Percentiles rank a stretch among this genome's conserved stretches.
Evolutionary conservation across 1,139 yeast species (phyloP).

Genomic region (Wickerhamomyces sp.): DNA sequence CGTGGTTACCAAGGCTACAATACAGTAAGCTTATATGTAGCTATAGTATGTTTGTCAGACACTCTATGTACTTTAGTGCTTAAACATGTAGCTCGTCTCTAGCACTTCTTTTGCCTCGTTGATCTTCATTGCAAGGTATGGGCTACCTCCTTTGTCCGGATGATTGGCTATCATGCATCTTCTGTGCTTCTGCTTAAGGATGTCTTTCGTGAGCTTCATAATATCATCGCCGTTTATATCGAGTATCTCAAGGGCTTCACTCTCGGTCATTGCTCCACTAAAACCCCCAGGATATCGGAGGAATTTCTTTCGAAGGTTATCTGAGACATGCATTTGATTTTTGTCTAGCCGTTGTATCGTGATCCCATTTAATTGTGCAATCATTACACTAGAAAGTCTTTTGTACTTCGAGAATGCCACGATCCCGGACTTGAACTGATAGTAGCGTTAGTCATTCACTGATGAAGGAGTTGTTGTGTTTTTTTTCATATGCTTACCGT

Average conservation of each 20-base stretch:
- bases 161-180: constrained; percentile 53
- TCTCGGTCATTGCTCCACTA: constrained; percentile 49
- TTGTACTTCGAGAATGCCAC: constrained; percentile 40
- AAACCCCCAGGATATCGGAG: constrained; percentile 49
- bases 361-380: constrained; percentile 47
- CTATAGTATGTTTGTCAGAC: no score
- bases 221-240: constrained; percentile 54
- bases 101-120: constrained; percentile 70
- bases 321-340: constrained; percentile 18
- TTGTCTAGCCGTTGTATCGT: constrained; percentile 11
- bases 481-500: constrained; percentile 32
- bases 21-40: no score
- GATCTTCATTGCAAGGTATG: constrained; percentile 55
- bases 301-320: constrained; percentile 28
- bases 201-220: constrained; percentile 35
- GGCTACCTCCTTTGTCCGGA: neutral
- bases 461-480: neutral
- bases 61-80: constrained; percentile 3
- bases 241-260: constrained; percentile 52
- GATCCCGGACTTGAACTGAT: constrained; percentile 39
- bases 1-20: no score
- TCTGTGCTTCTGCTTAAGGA: constrained; percentile 54
- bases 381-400: constrained; percentile 47
- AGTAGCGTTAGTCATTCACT: constrained; percentile 1
- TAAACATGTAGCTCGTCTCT: constrained; percentile 45